A percentile compares a stretch with the other conserved stretches of the same genome.
phyloP scores from a whole-genome alignment of 2,329 filamentous ascomycete genomes.

The Cladosporium halotolerans region DNA sequence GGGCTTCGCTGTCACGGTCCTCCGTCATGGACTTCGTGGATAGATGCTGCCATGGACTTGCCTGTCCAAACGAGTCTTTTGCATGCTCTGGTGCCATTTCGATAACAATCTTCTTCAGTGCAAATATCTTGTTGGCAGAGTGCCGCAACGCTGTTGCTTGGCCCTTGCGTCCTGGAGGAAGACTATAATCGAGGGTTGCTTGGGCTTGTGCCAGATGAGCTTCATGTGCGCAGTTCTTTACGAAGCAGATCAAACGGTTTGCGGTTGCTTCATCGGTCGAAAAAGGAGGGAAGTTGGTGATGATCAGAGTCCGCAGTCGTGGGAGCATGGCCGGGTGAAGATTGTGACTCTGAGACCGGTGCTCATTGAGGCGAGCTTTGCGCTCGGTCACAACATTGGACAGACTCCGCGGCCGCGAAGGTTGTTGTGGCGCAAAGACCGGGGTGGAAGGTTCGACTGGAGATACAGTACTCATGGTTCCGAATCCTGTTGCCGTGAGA shows the following conservation, averaged over 20 bases:
- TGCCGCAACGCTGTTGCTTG: slow-evolving; percentile 41
- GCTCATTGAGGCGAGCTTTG: slow-evolving; percentile 23
- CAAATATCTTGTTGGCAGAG: slow-evolving; percentile 40
- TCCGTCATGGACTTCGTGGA: slow-evolving; percentile 51
- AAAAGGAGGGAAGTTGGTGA: slow-evolving; percentile 49
- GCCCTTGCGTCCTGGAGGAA: slow-evolving; percentile 52
- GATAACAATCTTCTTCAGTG: slow-evolving; percentile 49
- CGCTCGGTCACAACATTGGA: slow-evolving; percentile 26
- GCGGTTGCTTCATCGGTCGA: slow-evolving; percentile 32
- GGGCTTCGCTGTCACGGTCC: slow-evolving; percentile 52
- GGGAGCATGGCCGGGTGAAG: slow-evolving; percentile 52
- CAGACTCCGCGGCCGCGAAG: slow-evolving; percentile 22
- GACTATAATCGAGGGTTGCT: slow-evolving; percentile 51
- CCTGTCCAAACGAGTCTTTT: slow-evolving; percentile 22
- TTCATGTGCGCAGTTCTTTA: slow-evolving; percentile 53
- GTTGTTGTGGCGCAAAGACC: slow-evolving; percentile 5
- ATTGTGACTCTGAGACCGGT: slow-evolving; percentile 18
- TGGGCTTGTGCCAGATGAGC: slow-evolving; percentile 46
- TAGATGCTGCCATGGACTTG: slow-evolving; percentile 40
- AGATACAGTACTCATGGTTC: slow-evolving; percentile 5
- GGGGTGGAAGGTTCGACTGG: not conserved
- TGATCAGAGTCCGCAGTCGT: slow-evolving; percentile 47
- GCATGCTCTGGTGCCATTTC: slow-evolving; percentile 43
- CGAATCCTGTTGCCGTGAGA: slow-evolving; percentile 7
- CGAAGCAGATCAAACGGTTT: slow-evolving; percentile 47